These are phyloP conservation scores for Chrysoporthe austroafricana DNA, from an alignment of 2,329 filamentous ascomycete species.

Conservation along the genomic window DNA sequence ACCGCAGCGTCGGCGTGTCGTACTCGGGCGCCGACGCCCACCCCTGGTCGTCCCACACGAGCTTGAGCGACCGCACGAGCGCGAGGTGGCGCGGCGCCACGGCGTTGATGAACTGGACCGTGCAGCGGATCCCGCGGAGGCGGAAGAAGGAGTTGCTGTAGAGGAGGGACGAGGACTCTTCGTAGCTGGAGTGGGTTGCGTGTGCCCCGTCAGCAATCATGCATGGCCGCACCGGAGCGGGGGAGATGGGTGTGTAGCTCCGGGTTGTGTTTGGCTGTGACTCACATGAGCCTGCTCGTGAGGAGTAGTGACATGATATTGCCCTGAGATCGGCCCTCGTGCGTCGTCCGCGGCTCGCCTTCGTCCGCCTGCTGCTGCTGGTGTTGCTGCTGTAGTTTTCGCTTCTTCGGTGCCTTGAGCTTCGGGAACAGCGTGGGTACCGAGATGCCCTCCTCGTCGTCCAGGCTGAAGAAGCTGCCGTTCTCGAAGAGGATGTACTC, in stretches of 20 bases:
- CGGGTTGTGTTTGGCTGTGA: neutral
- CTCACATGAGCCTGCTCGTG: constrained; percentile 26
- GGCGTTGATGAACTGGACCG: constrained; percentile 26
- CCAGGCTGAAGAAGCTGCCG: constrained; percentile 29
- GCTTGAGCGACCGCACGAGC: constrained; percentile 27
- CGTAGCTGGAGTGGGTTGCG: constrained; percentile 13
- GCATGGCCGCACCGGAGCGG: no score
- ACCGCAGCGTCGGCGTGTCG: constrained; percentile 24
- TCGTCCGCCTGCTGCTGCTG: constrained; percentile 6
- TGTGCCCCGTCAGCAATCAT: neutral
- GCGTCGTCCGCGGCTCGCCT: neutral
- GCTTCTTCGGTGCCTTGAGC: constrained; percentile 17
- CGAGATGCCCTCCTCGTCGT: constrained; percentile 26
- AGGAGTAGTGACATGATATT: constrained; percentile 27
- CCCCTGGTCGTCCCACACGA: constrained; percentile 29
- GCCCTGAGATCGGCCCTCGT: constrained; percentile 6
- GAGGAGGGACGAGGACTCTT: constrained; percentile 23
- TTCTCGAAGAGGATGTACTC: constrained; percentile 28
- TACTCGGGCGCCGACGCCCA: constrained; percentile 23
- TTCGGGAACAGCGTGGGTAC: constrained; percentile 27
- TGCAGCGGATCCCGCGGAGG: constrained; percentile 28
- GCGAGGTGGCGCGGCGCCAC: constrained; percentile 22
- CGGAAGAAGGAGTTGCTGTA: constrained; percentile 29
- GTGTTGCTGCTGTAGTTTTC: neutral
- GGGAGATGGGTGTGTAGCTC: no score